Evolutionary conservation across 495 filamentous ascomycete genomes (phyloP), one percentile per base, ranked within the genome.

Genomic region (Peziza echinospora): DNA sequence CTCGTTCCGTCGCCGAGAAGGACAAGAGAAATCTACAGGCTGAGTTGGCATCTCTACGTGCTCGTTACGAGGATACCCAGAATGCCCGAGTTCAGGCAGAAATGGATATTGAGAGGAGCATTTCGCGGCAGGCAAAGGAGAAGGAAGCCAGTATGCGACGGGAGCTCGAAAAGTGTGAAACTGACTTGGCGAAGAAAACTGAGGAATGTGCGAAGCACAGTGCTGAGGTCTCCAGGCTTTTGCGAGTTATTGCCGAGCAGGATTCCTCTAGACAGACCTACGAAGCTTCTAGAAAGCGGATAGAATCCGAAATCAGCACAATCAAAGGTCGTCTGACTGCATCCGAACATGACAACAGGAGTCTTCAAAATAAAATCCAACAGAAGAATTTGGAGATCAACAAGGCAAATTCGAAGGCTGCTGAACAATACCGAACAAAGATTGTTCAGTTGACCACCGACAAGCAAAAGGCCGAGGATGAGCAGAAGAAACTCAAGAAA

Each of bases 301-400:
- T 93, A 5, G 87, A 94, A 58, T 71, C 83, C 37, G 89, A 97
- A 58, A 70, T 93, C n/a, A 79, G 84, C 26, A 93, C 86, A 1
- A 72, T 93, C 30, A 92, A 87, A 56, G 86, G 87, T 47, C 77
- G 89, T 24, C 69, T 97, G 43, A 73, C 78, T 10, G 89, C 89
- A 24, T 96, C 89, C 0, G 89, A 97, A 56, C 94, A 96, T 56
- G 89, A 96, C 63, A 96, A 96, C 55, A 78, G 83, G n/a, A 77
- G 85, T 26, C 67, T 97, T 0, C 69, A 96, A 42, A 97, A 93
- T 59, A 96, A 96, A 62, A 70, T 97, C 9, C 89, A 97, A 53
- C 87, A 94, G 55, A 97, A 97, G 70, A 91, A 91, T 40, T 75
- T 97, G 6, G 89, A 97, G 58, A 89, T 97, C 58, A 87, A 85